Evolutionary conservation across 2,329 filamentous ascomycete species (phyloP), one percentile per base, ranked within the genome.

Genomic region (Dothidotthia symphoricarpi): DNA sequence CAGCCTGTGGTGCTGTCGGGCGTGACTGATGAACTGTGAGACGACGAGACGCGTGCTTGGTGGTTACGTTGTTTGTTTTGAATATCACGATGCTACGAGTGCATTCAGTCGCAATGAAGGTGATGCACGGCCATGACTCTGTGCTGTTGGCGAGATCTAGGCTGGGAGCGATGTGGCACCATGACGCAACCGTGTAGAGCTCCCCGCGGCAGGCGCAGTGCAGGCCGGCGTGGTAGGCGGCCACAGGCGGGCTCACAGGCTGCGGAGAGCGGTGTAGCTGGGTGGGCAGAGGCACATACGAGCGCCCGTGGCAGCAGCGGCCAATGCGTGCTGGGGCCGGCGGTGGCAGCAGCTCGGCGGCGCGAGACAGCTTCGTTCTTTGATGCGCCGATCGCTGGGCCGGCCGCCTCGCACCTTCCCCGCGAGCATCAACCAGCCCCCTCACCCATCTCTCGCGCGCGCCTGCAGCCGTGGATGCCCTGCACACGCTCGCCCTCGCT

Each of bases 1-100:
- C 35, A 43, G 45, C 51, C 60, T 6, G 39, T 51, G 32, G 39
- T 50, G 39, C 36, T 51, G 31, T 41, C 45, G 27, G 53, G 41
- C 14, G 34, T 36, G 17, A 33, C 16, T 10, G 36, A 31, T 6
- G 41, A 52, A 39, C 34, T 43, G 25, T 46, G 51, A 44, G 9
- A 22, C 19, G 19, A 22, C 19, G 19, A 22, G 9, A 22, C 19
- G n/a, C n/a, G n/a, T n/a, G n/a, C n/a, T n/a, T n/a, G n/a, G n/a
- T n/a, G n/a, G n/a, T n/a, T n/a, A n/a, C n/a, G n/a, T n/a, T n/a
- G n/a, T n/a, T n/a, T n/a, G n/a, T n/a, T n/a, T n/a, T n/a, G n/a
- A n/a, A n/a, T n/a, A n/a, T n/a, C n/a, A n/a, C n/a, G n/a, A n/a
- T n/a, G n/a, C n/a, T n/a, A n/a, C n/a, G n/a, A n/a, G n/a, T n/a